Percentiles rank a stretch among this genome's conserved stretches.
phyloP scores from a whole-genome alignment of 495 filamentous ascomycete genomes.

The Neurospora sp. region DNA sequence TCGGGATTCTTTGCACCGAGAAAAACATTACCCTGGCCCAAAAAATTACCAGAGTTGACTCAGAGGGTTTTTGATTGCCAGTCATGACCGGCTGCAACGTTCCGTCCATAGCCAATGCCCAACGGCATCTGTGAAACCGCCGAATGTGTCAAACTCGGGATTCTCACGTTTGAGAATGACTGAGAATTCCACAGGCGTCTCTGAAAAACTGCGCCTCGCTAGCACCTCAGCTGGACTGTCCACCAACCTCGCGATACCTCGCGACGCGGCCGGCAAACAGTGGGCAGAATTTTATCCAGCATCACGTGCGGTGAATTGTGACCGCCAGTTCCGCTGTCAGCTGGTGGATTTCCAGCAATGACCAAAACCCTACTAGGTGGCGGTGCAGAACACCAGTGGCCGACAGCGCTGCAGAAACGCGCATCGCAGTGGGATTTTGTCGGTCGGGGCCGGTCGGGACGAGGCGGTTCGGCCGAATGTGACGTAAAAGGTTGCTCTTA shows the following conservation, averaged over 20 bases:
- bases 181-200: background rate
- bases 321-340: background rate
- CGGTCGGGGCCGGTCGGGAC: background rate
- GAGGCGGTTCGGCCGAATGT: background rate
- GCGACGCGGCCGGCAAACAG: background rate
- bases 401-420: background rate
- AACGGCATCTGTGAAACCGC: background rate
- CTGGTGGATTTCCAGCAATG: background rate
- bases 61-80: background rate
- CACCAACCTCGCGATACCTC: background rate
- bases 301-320: background rate
- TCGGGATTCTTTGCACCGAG: background rate
- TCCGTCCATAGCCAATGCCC: background rate
- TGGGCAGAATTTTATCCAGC: background rate
- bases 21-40: background rate
- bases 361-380: background rate
- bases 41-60: background rate
- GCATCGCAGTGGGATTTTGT: background rate
- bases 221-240: background rate
- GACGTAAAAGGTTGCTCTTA: background rate
- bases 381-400: background rate
- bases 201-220: background rate
- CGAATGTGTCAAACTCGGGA: background rate
- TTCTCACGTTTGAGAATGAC: background rate
- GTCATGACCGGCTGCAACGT: background rate